Base-by-base conservation (phyloP, 106 monocot species). In the Platanthera guangdongensis region DNA sequence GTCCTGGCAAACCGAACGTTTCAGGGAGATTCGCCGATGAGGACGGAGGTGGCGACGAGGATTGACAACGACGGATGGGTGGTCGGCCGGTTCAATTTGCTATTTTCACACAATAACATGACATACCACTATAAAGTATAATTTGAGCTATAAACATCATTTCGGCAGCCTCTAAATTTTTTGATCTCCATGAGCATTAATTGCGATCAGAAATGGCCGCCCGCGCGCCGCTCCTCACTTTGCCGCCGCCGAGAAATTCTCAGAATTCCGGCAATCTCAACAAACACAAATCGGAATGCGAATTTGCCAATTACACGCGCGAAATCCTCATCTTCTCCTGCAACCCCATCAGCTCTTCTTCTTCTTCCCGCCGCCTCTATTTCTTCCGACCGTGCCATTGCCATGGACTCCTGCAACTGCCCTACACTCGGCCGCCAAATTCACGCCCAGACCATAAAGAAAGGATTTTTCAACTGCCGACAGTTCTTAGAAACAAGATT, bases 401-500 rank as follows among this genome's bases (percentile, higher is more conserved):
- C 70, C 68, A 71, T 84, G 16, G 76, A 86, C 16, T 82, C 86
- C 50, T 89, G 89, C 75, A 16, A 52, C 39, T 75, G 77, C 77
- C 54, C 79, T n/a, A 72, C 57, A 5, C 30, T 84, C 0, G 89
- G 77, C 60, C 54, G 25, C 48, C 89, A 89, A 74, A 72, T 89
- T 52, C 89, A 89, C 54, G 84, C 83, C 8, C 86, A 86, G 45
- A 77, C 80, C 49, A 18, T 82, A 79, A 86, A 89, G 68, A 54
- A 25, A 3, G 71, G 50, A 47, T 86, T 84, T 81, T 77, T 22
- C 30, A 72, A 75, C 14, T 47, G 74, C 82, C 81, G 51, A 0
- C 82, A 83, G 71, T 89, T 89, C 78, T 50, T 89, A 18, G 82
- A 86, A 71, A 82, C 86, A 22, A 84, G 81, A 59, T 45, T 89